A percentile compares a stretch with the other conserved stretches of the same genome.
Conservation (phyloP, 129 eudicot genomes). For the Scalesia atractyloides region DNA sequence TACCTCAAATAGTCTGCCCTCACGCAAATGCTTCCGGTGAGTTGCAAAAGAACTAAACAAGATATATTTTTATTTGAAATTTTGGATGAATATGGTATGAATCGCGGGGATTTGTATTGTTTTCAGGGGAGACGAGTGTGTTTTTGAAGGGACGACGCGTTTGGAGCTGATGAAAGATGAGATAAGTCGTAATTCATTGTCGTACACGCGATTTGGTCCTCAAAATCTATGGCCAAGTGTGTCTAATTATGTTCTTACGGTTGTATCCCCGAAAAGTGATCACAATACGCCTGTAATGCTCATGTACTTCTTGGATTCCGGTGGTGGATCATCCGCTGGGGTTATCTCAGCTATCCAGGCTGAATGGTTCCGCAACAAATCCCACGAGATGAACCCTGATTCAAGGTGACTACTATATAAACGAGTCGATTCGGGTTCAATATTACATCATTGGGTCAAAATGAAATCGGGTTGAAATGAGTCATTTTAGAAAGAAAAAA, state of each 20-base stretch:
- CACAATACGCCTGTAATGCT: slow-evolving; percentile 40
- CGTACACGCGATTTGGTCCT: slow-evolving; percentile 71
- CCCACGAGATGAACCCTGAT: slow-evolving; percentile 71
- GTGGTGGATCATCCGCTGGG: slow-evolving; percentile 95
- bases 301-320: slow-evolving; percentile 93
- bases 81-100: background rate
- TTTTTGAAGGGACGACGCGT: slow-evolving; percentile 81
- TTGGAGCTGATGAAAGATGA: slow-evolving; percentile 74
- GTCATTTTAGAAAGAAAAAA: too few species aligned
- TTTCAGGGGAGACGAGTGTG: slow-evolving; percentile 57
- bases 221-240: slow-evolving; percentile 82
- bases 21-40: slow-evolving; percentile 33
- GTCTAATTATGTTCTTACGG: slow-evolving; percentile 70
- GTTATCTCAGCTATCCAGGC: slow-evolving; percentile 73
- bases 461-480: too few species aligned
- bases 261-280: slow-evolving; percentile 53
- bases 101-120: background rate
- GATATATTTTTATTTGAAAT: background rate
- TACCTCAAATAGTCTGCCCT: slow-evolving; percentile 69
- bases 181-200: slow-evolving; percentile 39
- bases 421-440: background rate
- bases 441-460: too few species aligned
- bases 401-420: slow-evolving; percentile 51
- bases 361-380: slow-evolving; percentile 66
- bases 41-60: background rate